A percentile compares a stretch with the other conserved stretches of the same genome.
Evolutionary conservation across 176 grass and related monocot species (phyloP).

Genomic region (Oryza rufipogon): DNA sequence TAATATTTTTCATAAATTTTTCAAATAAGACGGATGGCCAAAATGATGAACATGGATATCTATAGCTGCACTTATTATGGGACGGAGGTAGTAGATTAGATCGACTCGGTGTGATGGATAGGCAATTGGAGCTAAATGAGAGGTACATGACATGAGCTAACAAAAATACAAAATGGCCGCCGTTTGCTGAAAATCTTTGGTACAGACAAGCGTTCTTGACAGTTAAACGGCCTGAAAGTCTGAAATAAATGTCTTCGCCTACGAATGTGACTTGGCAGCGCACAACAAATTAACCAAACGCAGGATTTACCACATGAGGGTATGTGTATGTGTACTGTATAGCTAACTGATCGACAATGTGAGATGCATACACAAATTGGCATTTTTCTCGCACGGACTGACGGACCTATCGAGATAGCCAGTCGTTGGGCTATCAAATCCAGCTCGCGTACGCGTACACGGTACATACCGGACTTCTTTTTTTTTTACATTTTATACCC

Average conservation of each 20-base stretch:
- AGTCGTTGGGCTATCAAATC: slow-evolving; percentile 9
- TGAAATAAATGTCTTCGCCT: too few species aligned
- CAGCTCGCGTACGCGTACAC: neutral
- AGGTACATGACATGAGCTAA: too few species aligned
- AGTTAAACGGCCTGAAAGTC: neutral
- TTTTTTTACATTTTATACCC: too few species aligned
- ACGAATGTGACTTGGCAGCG: neutral
- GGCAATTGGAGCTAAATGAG: too few species aligned
- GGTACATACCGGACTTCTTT: too few species aligned
- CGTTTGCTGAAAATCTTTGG: neutral
- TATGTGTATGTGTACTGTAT: neutral
- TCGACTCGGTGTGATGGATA: too few species aligned
- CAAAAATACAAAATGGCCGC: neutral
- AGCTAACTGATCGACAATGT: neutral
- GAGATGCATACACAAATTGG: neutral
- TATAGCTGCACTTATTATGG: too few species aligned
- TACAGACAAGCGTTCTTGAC: neutral
- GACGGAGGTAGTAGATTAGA: too few species aligned
- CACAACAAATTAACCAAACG: neutral
- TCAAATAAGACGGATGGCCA: too few species aligned
- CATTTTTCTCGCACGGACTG: neutral
- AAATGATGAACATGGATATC: too few species aligned
- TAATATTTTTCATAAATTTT: too few species aligned
- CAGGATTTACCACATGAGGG: neutral
- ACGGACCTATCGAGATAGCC: neutral